Percentiles rank a stretch among this genome's conserved stretches.
Conservation (phyloP, 371 early-diverging fungal genomes). For the Saksenaea vasiformis region DNA sequence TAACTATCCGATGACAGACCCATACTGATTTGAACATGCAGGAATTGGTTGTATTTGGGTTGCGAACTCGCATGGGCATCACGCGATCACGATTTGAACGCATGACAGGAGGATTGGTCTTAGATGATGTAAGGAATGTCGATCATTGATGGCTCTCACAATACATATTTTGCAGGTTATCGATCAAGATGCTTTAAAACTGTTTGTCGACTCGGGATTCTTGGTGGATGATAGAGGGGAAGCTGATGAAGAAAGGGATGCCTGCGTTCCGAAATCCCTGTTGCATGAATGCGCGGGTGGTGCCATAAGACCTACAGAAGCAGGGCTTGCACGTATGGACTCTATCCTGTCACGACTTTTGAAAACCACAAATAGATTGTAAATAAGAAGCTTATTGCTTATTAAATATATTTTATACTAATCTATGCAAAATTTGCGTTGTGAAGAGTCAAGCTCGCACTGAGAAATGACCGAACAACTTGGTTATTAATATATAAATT, state of each 20-base stretch:
- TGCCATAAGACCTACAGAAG: conserved; percentile 43
- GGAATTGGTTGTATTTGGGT: conserved; percentile 71
- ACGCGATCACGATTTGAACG: conserved; percentile 34
- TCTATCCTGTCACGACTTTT: conserved; percentile 33
- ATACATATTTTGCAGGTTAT: conserved; percentile 17
- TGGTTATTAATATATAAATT: no score
- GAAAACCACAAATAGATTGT: background rate
- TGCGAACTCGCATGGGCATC: conserved; percentile 68
- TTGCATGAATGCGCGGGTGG: conserved; percentile 24
- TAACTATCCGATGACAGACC: background rate
- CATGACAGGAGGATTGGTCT: conserved; percentile 25
- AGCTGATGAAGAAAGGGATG: background rate
- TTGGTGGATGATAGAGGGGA: conserved; percentile 21
- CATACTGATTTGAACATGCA: conserved; percentile 13
- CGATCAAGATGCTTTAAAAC: conserved; percentile 22
- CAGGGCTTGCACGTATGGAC: conserved; percentile 42
- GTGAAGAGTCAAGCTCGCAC: no score
- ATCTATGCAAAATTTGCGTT: no score
- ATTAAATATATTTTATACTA: no score
- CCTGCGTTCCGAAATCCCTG: conserved; percentile 21
- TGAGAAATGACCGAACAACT: no score
- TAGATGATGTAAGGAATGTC: conserved; percentile 22
- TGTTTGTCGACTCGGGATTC: conserved; percentile 26
- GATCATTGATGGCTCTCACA: background rate
- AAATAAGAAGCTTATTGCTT: no score